Evolutionary conservation across 1,284 basidiomycete species (phyloP).

Genomic region (Rhodotorula mucilaginosa): DNA sequence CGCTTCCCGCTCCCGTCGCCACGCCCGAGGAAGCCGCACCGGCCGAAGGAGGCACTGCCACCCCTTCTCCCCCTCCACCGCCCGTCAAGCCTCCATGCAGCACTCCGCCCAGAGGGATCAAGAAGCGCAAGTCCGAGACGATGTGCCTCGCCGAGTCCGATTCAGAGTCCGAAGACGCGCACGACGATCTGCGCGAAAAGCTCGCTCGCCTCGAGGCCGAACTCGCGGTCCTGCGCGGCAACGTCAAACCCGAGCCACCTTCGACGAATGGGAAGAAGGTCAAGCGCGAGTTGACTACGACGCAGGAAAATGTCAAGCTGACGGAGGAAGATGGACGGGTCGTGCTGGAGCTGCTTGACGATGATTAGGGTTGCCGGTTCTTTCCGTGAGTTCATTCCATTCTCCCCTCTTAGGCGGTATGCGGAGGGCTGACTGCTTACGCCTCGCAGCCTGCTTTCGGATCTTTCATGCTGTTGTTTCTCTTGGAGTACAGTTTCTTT

Average conservation of each 20-base stretch:
- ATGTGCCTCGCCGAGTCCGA: conserved; percentile 11
- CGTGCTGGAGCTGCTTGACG: conserved; percentile 14
- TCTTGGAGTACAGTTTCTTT: too few species aligned
- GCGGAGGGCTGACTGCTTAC: too few species aligned
- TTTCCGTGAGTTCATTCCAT: background rate
- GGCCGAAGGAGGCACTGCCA: background rate
- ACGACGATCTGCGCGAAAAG: conserved; percentile 3
- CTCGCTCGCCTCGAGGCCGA: conserved; percentile 5
- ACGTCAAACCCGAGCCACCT: background rate
- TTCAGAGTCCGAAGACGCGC: conserved; percentile 8
- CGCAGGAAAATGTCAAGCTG: conserved; percentile 1
- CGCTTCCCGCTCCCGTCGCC: too few species aligned
- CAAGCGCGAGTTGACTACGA: background rate
- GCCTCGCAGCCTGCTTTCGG: too few species aligned
- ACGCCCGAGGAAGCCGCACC: background rate
- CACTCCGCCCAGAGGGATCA: background rate
- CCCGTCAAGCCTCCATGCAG: background rate
- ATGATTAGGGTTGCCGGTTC: background rate
- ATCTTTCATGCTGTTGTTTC: too few species aligned
- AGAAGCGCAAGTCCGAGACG: conserved; percentile 17
- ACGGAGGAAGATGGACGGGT: conserved; percentile 1
- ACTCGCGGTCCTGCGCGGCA: background rate
- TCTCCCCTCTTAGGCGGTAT: background rate
- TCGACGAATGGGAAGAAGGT: conserved; percentile 7
- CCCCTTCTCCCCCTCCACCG: background rate